Percentiles rank a stretch among this genome's conserved stretches.
Evolutionary conservation across 768 basidiomycete genomes (phyloP).

Genomic region (Tylopilus sp.): DNA sequence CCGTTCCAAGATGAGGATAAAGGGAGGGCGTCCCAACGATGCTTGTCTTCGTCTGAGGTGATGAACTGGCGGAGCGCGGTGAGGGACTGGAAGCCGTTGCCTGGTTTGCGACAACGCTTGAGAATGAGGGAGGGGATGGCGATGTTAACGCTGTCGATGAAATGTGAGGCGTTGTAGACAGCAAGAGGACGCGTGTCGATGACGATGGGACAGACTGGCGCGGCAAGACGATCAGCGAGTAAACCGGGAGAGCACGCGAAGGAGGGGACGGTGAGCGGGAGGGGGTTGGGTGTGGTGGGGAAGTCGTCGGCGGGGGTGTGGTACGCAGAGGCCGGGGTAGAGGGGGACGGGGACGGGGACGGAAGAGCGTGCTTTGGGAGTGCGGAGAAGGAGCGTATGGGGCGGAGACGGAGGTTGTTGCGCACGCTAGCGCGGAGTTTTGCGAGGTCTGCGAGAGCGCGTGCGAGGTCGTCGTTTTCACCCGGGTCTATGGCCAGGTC

Average conservation of each 20-base stretch:
- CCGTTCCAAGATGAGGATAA: conserved; percentile 66
- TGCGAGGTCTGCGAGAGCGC: conserved; percentile 66
- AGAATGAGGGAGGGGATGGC: conserved; percentile 89
- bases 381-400: conserved; percentile 60
- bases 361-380: conserved; percentile 40
- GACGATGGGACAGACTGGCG: conserved; percentile 57
- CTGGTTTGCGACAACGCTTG: conserved; percentile 75
- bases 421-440: conserved; percentile 67
- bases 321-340: conserved; percentile 48
- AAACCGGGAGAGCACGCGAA: conserved; percentile 38
- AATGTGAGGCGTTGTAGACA: conserved; percentile 59
- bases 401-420: conserved; percentile 74
- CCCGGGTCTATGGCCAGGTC: conserved; percentile 15
- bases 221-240: conserved; percentile 47
- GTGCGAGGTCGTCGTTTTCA: conserved; percentile 54
- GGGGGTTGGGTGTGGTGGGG: conserved; percentile 8
- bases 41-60: conserved; percentile 72
- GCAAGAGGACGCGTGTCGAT: conserved; percentile 79
- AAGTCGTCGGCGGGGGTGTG: conserved; percentile 40
- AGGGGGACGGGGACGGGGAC: conserved; percentile 34
- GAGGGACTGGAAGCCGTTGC: conserved; percentile 60
- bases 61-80: conserved; percentile 76
- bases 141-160: conserved; percentile 74
- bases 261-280: conserved; percentile 32
- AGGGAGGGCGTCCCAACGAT: conserved; percentile 59